phyloP scores from a whole-genome alignment of 2,329 filamentous ascomycete species.

The Apiospora malaysiana region DNA sequence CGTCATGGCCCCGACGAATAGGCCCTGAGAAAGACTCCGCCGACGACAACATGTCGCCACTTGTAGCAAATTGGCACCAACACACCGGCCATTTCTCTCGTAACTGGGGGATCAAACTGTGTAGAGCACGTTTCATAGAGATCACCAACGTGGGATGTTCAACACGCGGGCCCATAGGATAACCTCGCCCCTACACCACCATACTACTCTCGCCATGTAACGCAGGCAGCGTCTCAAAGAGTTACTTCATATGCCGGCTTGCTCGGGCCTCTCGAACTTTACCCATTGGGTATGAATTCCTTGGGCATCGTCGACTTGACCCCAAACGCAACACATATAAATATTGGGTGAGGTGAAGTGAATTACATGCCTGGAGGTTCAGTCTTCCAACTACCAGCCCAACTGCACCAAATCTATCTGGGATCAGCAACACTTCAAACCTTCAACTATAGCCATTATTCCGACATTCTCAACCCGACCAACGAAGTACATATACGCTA shows the following conservation, averaged over 20 bases:
- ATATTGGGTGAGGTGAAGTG: not conserved
- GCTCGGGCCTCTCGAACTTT: conserved; percentile 9
- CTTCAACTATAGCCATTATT: too few relatives aligned
- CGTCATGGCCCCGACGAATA: conserved; percentile 12
- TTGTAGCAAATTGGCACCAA: not conserved
- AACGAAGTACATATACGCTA: not conserved
- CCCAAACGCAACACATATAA: not conserved
- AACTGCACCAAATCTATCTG: not conserved
- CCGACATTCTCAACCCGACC: not conserved
- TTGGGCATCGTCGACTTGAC: not conserved
- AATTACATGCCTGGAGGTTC: not conserved
- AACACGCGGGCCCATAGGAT: conserved; percentile 7
- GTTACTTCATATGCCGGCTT: not conserved
- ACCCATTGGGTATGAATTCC: not conserved
- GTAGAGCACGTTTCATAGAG: conserved; percentile 15
- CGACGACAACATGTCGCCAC: not conserved
- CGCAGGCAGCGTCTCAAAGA: not conserved
- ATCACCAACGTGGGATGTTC: not conserved
- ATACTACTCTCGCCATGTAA: conserved; percentile 4
- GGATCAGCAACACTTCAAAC: not conserved
- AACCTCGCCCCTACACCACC: conserved; percentile 13
- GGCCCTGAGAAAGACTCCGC: not conserved
- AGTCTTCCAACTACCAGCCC: not conserved
- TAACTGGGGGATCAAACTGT: not conserved
- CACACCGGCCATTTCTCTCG: not conserved